Conservation (phyloP, 176 grass and related monocot genomes). For the Oryza meyeriana region DNA sequence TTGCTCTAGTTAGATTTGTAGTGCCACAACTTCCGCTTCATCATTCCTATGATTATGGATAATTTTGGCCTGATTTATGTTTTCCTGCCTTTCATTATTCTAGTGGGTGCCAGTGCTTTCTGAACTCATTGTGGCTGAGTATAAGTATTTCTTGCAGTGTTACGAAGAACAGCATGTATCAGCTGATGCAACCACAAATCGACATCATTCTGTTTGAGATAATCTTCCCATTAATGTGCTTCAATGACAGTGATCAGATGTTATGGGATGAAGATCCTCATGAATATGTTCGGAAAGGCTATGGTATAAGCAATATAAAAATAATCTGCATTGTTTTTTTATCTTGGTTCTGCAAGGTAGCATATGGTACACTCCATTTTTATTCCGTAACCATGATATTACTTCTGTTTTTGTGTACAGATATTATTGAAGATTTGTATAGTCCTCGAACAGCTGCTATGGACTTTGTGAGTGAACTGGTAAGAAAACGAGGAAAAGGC, state of each 20-base stretch:
- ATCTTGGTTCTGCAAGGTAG: not conserved
- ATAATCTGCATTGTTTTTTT: slow-evolving; percentile 1
- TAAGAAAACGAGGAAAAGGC: slow-evolving; percentile 77
- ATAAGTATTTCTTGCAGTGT: slow-evolving; percentile 66
- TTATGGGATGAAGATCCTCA: slow-evolving; percentile 92
- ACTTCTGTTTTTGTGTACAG: slow-evolving; percentile 34
- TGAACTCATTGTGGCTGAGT: not conserved
- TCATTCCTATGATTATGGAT: not conserved
- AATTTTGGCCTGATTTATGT: not conserved
- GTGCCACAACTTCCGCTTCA: not conserved
- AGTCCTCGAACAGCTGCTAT: slow-evolving; percentile 91
- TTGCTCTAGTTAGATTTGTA: not conserved
- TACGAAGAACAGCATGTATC: slow-evolving; percentile 84
- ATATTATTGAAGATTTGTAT: slow-evolving; percentile 94
- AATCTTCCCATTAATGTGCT: slow-evolving; percentile 93
- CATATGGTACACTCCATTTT: not conserved
- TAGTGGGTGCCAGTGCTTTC: not conserved
- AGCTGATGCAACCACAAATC: slow-evolving; percentile 77
- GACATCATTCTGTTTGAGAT: slow-evolving; percentile 87
- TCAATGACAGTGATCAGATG: slow-evolving; percentile 82
- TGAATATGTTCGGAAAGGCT: slow-evolving; percentile 93
- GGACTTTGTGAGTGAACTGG: slow-evolving; percentile 93
- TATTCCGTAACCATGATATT: not conserved
- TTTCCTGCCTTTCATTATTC: not conserved
- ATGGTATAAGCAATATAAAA: slow-evolving; percentile 43